Evolutionary conservation across 75 land plant genomes (phyloP), one percentile per base, ranked within the genome.

Genomic region (Isoetes taiwanensis): DNA sequence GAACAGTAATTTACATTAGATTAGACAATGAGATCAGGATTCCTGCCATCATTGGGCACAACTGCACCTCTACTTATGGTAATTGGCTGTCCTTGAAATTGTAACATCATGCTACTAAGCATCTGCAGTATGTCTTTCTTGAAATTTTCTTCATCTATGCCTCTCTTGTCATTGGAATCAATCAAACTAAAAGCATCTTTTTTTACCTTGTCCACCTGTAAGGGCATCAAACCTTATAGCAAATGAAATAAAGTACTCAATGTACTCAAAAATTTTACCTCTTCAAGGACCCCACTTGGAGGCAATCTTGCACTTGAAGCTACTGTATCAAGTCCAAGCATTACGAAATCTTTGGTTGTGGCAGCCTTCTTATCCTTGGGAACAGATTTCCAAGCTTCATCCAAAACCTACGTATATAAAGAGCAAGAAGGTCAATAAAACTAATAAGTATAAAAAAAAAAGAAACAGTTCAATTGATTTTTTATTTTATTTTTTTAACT

Each of bases 61-160:
- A 82, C 74, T 20, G 32, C 63, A 54, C 73, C 81, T 17, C 73
- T 60, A 10, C 74, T 67, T 1, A 91, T 69, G 16, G 54, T 43
- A 41, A 86, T 77, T 10, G 95, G 77, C 41, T 75, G 76, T 26
- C 85, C 89, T 42, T 87, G 66, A 16, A 91, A 58, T 34, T 83
- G 85, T 28, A 87, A 54, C 88, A 91, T 80, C 34, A 91, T 72
- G 38, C 77, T 65, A 2, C 94, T 83, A 4, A 91, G 78, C 16
- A 83, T 60, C 56, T 87, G 78, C 39, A 62, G 40, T 57, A 87
- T n/a, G 9, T 65, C 3, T 37, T 79, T 76, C 71, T 77, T 79
- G 66, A 81, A 85, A 59, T 79, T 76, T 2, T 73, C 78, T 34
- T 76, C 68, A 26, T 68, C 64, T 34, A 83, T 62, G 0, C 29